phyloP scores from a whole-genome alignment of 768 basidiomycete genomes.

The Pleurotus ostreatus region DNA sequence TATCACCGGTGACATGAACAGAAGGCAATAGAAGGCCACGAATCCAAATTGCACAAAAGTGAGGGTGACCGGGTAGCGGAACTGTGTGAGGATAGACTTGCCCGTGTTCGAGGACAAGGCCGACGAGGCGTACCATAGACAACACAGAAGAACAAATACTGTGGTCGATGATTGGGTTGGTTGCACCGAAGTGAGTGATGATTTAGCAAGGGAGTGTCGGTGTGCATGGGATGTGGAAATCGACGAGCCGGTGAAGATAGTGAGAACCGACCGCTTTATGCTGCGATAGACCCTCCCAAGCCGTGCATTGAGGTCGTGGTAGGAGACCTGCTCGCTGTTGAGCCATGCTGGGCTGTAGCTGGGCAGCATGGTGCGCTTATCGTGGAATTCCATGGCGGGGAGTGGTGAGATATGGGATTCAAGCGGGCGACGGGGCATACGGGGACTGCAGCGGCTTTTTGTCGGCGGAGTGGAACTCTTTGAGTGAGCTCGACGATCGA shows the following conservation, averaged over 20 bases:
- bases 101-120: constrained; percentile 96
- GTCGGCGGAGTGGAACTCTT: too few species aligned
- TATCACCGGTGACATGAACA: constrained; percentile 75
- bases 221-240: neutral
- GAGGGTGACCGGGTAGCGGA: constrained; percentile 92
- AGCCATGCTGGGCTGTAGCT: constrained; percentile 1
- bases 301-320: constrained; percentile 2
- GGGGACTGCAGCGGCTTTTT: neutral
- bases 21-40: constrained; percentile 79
- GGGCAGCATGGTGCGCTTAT: neutral
- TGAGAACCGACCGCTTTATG: constrained; percentile 1
- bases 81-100: constrained; percentile 89
- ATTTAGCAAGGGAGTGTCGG: constrained; percentile 12
- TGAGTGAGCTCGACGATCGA: neutral
- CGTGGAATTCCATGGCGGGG: constrained; percentile 3
- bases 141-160: constrained; percentile 76
- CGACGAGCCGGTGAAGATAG: neutral
- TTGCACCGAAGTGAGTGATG: constrained; percentile 25
- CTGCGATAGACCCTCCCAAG: constrained; percentile 2
- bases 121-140: constrained; percentile 90
- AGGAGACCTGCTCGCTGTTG: constrained; percentile 2
- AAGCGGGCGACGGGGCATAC: neutral
- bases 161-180: constrained; percentile 25
- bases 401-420: neutral
- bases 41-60: constrained; percentile 98